These are phyloP conservation scores for Tylopilus subfusipes DNA, from an alignment of 768 basidiomycete species.

Conservation along the genomic window DNA sequence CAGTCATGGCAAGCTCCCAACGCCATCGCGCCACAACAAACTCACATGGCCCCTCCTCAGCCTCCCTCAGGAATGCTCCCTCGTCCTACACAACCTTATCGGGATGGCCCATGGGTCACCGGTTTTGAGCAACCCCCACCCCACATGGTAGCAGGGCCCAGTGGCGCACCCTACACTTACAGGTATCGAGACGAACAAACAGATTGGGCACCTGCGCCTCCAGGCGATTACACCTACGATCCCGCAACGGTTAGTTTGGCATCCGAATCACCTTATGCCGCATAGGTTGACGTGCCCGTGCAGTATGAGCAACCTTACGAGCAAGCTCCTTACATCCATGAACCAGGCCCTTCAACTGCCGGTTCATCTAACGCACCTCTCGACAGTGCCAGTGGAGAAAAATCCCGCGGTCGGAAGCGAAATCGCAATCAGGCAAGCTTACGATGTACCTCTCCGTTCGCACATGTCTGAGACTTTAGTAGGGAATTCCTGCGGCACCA, in stretches of 20 bases:
- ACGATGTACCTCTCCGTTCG: neutral
- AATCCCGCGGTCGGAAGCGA: constrained; percentile 66
- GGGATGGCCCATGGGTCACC: constrained; percentile 55
- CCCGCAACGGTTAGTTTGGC: constrained; percentile 42
- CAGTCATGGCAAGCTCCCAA: constrained; percentile 64
- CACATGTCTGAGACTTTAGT: constrained; percentile 5
- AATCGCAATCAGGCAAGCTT: constrained; percentile 51
- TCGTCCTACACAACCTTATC: constrained; percentile 42
- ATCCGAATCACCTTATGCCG: neutral
- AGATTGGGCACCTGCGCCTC: constrained; percentile 40
- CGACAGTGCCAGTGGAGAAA: constrained; percentile 35
- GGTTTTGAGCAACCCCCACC: constrained; percentile 49
- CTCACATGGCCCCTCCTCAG: constrained; percentile 50
- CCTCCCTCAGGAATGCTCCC: constrained; percentile 45
- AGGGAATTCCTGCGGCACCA: constrained; percentile 64
- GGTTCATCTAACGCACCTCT: constrained; percentile 36
- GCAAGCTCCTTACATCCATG: constrained; percentile 55
- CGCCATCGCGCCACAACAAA: constrained; percentile 63
- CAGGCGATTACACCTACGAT: constrained; percentile 53
- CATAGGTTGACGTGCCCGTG: constrained; percentile 6
- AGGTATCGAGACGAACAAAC: constrained; percentile 60
- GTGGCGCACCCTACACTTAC: constrained; percentile 50
- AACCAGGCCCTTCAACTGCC: constrained; percentile 45
- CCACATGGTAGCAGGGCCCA: constrained; percentile 46
- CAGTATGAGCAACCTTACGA: constrained; percentile 60